phyloP scores from a whole-genome alignment of 768 basidiomycete species.

The Xerocomus potaroensis region DNA sequence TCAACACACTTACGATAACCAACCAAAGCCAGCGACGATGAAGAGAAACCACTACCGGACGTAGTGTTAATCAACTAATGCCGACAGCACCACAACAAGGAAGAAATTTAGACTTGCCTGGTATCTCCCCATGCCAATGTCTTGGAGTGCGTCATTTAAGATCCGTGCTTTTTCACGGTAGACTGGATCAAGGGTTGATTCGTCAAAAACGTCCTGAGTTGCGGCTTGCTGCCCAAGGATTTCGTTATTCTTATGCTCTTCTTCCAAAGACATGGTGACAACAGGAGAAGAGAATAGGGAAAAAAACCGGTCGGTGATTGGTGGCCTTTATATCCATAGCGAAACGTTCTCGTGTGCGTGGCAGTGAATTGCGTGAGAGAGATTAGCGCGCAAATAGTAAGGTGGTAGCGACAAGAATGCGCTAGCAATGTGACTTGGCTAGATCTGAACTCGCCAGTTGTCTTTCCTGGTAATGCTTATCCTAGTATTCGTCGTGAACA shows the following conservation, averaged over 20 bases:
- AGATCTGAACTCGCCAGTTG: too few species aligned
- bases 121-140: constrained; percentile 70
- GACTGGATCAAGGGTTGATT: constrained; percentile 44
- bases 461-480: too few species aligned
- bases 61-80: neutral
- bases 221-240: constrained; percentile 2
- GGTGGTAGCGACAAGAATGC: too few species aligned
- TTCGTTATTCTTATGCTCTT: neutral
- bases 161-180: constrained; percentile 56
- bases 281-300: neutral
- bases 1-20: constrained; percentile 56
- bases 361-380: neutral
- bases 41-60: constrained; percentile 55
- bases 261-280: constrained; percentile 19
- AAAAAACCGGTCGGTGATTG: neutral
- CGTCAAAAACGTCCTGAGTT: constrained; percentile 26
- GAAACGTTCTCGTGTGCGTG: neutral
- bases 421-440: too few species aligned
- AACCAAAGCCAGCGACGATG: constrained; percentile 67
- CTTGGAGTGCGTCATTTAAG: constrained; percentile 57
- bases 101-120: constrained; percentile 37
- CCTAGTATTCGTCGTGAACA: too few species aligned
- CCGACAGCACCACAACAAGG: neutral
- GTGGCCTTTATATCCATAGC: neutral
- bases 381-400: too few species aligned